Conservation (phyloP, 345 rosid genomes). For the Bretschneidera sinensis region DNA sequence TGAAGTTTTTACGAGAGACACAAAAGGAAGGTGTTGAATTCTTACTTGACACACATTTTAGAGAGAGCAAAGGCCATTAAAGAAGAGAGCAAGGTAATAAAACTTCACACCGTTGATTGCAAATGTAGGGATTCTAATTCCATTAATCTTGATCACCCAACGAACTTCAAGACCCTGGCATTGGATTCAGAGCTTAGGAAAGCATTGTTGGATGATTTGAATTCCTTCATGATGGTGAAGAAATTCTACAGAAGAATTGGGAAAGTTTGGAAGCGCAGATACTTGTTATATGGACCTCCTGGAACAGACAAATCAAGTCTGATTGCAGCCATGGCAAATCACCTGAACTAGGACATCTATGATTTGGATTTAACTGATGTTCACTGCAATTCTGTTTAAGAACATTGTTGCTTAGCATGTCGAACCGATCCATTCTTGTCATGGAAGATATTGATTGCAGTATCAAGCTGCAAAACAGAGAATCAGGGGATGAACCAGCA, state of each 20-base stretch:
- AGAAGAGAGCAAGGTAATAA: slow-evolving; percentile 11
- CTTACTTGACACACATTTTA: too few species aligned
- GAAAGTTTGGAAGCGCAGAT: too few species aligned
- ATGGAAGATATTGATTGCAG: slow-evolving; percentile 35
- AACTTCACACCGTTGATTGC: slow-evolving; percentile 12
- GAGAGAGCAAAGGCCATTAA: too few species aligned
- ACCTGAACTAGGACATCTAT: slow-evolving; percentile 20
- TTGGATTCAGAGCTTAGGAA: slow-evolving; percentile 21
- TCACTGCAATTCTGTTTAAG: slow-evolving; percentile 14
- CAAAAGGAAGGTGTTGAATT: too few species aligned
- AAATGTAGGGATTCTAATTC: neutral
- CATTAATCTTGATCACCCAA: slow-evolving; percentile 19
- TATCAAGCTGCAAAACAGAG: slow-evolving; percentile 17
- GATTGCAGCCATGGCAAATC: slow-evolving; percentile 29
- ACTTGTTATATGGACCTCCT: too few species aligned
- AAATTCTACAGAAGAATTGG: slow-evolving; percentile 19
- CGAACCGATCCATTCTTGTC: slow-evolving; percentile 26
- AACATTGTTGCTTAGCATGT: slow-evolving; percentile 20
- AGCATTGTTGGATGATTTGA: slow-evolving; percentile 25
- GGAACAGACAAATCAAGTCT: slow-evolving; percentile 30
- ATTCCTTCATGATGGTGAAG: slow-evolving; percentile 25
- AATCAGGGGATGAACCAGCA: neutral
- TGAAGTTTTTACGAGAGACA: too few species aligned
- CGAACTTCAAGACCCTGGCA: slow-evolving; percentile 25
- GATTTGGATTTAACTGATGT: slow-evolving; percentile 27